phyloP scores from a whole-genome alignment of 768 basidiomycete genomes.

The Tephrocybe sp. region DNA sequence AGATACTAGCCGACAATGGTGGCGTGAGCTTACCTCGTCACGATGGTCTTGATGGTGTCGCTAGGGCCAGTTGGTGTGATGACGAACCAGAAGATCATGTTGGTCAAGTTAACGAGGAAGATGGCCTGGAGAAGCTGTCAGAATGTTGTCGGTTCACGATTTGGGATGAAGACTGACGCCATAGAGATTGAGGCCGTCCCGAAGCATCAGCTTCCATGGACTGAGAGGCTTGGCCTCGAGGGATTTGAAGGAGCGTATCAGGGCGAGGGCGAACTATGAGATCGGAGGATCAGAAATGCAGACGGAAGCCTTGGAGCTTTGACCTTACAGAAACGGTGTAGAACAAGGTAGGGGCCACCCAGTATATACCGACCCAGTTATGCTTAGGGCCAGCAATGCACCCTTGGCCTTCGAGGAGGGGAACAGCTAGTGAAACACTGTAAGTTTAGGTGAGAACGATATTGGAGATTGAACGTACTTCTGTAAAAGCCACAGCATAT shows the following conservation, averaged over 20 bases:
- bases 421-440: constrained; percentile 49
- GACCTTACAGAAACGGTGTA: constrained; percentile 64
- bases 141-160: background rate
- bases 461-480: constrained; percentile 39
- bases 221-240: constrained; percentile 57
- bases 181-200: constrained; percentile 86
- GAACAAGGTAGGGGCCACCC: constrained; percentile 74
- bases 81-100: constrained; percentile 88
- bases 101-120: constrained; percentile 78
- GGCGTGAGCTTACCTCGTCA: constrained; percentile 48
- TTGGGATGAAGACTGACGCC: constrained; percentile 42
- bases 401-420: constrained; percentile 71
- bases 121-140: constrained; percentile 45
- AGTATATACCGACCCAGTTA: constrained; percentile 86
- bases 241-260: constrained; percentile 58
- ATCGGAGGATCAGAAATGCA: background rate
- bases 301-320: background rate
- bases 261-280: constrained; percentile 55
- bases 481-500: constrained; percentile 78
- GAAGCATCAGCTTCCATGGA: constrained; percentile 87
- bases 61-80: constrained; percentile 57
- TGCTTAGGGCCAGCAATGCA: constrained; percentile 83
- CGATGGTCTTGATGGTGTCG: constrained; percentile 80
- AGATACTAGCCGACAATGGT: background rate
- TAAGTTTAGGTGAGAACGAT: no score